Evolutionary conservation across 2,329 filamentous ascomycete genomes (phyloP).

Genomic region (Talaromyces sp.): DNA sequence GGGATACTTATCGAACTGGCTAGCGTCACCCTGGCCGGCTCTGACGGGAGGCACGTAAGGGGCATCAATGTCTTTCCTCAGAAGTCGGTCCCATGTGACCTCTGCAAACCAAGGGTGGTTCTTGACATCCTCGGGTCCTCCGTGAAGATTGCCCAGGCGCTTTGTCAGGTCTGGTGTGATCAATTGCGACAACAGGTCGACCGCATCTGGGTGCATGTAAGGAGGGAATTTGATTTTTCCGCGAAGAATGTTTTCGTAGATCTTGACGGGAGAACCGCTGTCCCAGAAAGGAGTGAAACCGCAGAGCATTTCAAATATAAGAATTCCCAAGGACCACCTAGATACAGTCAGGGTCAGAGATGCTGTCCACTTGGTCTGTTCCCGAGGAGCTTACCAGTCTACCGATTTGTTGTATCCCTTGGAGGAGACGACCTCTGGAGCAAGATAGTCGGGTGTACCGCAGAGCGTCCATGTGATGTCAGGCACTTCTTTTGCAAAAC

Average conservation of each 20-base stretch:
- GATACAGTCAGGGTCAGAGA: neutral
- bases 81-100: conserved; percentile 93
- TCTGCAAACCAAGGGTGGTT: conserved; percentile 94
- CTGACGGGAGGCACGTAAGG: conserved; percentile 96
- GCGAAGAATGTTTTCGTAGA: conserved; percentile 98
- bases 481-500: conserved; percentile 94
- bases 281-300: conserved; percentile 99
- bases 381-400: conserved; percentile 69
- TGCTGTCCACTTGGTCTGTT: neutral
- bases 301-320: conserved; percentile 99
- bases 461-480: conserved; percentile 99
- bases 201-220: conserved; percentile 91
- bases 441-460: conserved; percentile 94
- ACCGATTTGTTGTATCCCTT: conserved; percentile 99
- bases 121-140: conserved; percentile 88
- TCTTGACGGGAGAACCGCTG: conserved; percentile 94
- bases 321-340: conserved; percentile 96
- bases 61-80: conserved; percentile 95
- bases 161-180: conserved; percentile 96
- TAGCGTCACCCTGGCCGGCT: conserved; percentile 88
- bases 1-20: conserved; percentile 96
- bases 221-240: conserved; percentile 94
- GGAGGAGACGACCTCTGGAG: conserved; percentile 96
- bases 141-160: conserved; percentile 87
- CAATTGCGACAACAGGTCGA: conserved; percentile 84